Evolutionary conservation across 345 rosid genomes (phyloP), one percentile per base, ranked within the genome.

Genomic region (Sisymbrium irio): DNA sequence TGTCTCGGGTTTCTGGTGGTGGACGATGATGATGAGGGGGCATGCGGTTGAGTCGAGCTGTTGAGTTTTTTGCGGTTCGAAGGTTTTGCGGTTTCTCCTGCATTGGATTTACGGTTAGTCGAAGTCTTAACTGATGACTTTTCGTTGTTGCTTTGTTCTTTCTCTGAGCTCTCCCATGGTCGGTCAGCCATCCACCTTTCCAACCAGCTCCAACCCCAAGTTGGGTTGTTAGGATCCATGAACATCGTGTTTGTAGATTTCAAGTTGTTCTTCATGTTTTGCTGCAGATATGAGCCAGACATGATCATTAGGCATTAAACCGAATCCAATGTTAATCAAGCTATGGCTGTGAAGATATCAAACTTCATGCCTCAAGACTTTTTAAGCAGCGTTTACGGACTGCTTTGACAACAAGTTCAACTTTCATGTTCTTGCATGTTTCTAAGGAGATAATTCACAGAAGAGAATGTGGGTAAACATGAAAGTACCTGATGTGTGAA

Each of bases 121-220:
- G 81, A 64, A 60, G 79, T 76, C 79, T 86, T 90, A 18, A 82
- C 63, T 3, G 92, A 82, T 35, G 87, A 80, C n/a, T 53, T 79
- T 65, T 84, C 85, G 19, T 56, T 10, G 83, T 33, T 37, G 74
- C 46, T 78, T 37, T 84, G 86, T 36, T 67, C 62, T 79, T 76
- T 65, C 82, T 84, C 87, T 64, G 76, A 65, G 71, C 62, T 80
- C 72, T 92, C 97, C 92, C 97, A 89, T 71, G 97, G 89, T 73
- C 84, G 85, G 4, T 92, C 84, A 55, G 97, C 89, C 88, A 87
- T 88, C 98, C 98, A 90, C 59, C 98, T 79, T 66, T 92, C 99
- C 65, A 89, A 78, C 96, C 97, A 90, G 79, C 96, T 87, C 99
- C 99, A 95, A 56, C 99, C 98, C 99, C 99, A 95, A 18, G 87